Base-by-base conservation (phyloP, 148 eudicot species). In the Chenopodium berlandieri region DNA sequence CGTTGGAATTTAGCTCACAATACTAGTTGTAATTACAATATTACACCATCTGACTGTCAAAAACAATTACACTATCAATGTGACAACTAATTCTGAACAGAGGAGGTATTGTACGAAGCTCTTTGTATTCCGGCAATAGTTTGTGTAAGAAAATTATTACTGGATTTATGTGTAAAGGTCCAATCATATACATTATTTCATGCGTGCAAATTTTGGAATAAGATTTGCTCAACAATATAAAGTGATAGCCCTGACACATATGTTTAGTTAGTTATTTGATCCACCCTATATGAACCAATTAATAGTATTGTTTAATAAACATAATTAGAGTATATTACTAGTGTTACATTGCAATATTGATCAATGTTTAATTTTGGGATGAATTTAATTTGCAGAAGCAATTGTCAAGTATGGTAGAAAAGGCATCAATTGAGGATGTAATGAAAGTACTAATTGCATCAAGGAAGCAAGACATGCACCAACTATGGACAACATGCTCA, bases 401-500 rank as follows among this genome's bases (percentile, higher is more conserved):
- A 86, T 81, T 96, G 83, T 90, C 88, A 37, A 92, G 86, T 81
- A 91, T 96, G 90, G 99, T 96, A 56, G 98, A 94, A 69, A 96
- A 96, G 87, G 98, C 99, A 1, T 94, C 99, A 75, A 96, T 96
- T 62, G 99, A 96, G 52, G 98, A 96, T 83, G 99, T 96, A 16
- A 96, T 96, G 98, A 96, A 92, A 65, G 99, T 96, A 5, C 79
- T 96, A 63, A 78, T 91, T 67, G 99, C 99, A 12, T 96, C 99
- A 80, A 88, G 99, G 76, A 96, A 92, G 78, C 98, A 94, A 86
- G 99, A 96, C 69, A 91, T 92, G 92, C 97, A 94, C 54, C 95
- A 92, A 67, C 90, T 96, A 12, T 96, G 98, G 99, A 82, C 97
- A 30, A 96, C 98, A 73, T 96, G 99, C 79, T 92, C 98, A 44